Evolutionary conservation across 495 filamentous ascomycete species (phyloP).

Genomic region (Elaphomyces granulatus): DNA sequence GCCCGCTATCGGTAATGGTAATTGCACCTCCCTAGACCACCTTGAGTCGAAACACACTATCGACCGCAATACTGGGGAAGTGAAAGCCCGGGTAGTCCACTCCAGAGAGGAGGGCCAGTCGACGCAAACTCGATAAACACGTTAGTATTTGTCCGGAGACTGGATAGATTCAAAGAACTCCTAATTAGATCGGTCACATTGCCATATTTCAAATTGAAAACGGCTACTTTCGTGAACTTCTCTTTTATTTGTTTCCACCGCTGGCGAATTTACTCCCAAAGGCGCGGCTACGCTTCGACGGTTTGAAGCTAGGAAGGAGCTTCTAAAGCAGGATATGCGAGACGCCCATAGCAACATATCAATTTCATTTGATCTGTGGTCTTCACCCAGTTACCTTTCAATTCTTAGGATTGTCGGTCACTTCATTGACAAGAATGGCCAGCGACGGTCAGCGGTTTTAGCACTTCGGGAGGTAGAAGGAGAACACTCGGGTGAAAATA

Average conservation of each 20-base stretch:
- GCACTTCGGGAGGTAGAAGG: not conserved
- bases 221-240: not conserved
- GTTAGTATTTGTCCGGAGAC: not conserved
- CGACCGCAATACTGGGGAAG: too few species aligned
- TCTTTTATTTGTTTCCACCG: not conserved
- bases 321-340: not conserved
- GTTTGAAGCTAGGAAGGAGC: not conserved
- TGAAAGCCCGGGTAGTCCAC: too few species aligned
- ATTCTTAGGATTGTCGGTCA: not conserved
- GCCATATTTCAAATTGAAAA: not conserved
- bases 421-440: not conserved
- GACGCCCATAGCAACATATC: not conserved
- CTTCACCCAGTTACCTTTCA: not conserved
- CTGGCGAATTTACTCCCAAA: not conserved
- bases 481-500: slow-evolving; percentile 1
- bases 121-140: not conserved
- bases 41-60: not conserved
- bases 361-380: not conserved
- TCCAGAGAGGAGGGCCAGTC: not conserved
- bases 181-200: not conserved
- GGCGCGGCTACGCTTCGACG: not conserved
- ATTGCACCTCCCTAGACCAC: not conserved
- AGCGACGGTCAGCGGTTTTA: not conserved
- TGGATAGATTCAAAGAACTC: not conserved
- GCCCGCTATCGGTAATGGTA: not conserved